Conservation (phyloP, 2,329 filamentous ascomycete species). For the Sporothrix humicola region DNA sequence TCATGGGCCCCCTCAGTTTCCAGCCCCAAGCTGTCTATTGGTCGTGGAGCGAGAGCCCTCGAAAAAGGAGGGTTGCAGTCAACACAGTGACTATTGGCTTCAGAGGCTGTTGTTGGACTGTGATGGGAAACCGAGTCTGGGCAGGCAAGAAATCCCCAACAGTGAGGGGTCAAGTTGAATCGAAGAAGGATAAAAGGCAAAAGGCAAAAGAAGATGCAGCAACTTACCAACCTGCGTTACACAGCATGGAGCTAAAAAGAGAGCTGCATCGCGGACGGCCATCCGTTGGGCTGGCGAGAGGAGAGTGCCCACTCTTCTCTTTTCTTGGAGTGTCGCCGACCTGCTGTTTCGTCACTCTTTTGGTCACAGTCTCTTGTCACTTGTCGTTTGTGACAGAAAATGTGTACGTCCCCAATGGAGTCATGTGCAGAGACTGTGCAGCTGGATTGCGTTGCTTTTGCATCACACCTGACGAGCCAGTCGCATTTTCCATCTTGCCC, state of each 20-base stretch:
- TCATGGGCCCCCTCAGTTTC: too few species aligned
- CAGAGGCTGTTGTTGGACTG: neutral
- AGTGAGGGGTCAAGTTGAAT: neutral
- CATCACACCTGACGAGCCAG: neutral
- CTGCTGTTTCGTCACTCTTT: neutral
- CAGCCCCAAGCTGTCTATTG: too few species aligned
- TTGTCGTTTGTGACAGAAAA: neutral
- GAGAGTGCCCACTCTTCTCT: neutral
- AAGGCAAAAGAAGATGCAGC: neutral
- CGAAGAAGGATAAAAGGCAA: too few species aligned
- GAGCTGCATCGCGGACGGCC: neutral
- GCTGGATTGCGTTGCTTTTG: neutral
- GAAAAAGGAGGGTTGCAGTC: neutral
- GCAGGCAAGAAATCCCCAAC: neutral
- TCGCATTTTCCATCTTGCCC: neutral
- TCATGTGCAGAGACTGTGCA: neutral
- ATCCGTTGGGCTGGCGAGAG: neutral
- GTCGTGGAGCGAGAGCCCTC: neutral
- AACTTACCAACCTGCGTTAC: neutral
- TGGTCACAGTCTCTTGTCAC: too few species aligned
- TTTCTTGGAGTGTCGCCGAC: neutral
- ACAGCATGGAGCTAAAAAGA: neutral
- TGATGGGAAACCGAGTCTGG: neutral
- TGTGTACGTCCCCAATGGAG: neutral
- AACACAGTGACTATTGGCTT: neutral